A percentile compares a stretch with the other conserved stretches of the same genome.
phyloP scores from a whole-genome alignment of 768 basidiomycete genomes.

The Porpolomopsis calyptriformis region DNA sequence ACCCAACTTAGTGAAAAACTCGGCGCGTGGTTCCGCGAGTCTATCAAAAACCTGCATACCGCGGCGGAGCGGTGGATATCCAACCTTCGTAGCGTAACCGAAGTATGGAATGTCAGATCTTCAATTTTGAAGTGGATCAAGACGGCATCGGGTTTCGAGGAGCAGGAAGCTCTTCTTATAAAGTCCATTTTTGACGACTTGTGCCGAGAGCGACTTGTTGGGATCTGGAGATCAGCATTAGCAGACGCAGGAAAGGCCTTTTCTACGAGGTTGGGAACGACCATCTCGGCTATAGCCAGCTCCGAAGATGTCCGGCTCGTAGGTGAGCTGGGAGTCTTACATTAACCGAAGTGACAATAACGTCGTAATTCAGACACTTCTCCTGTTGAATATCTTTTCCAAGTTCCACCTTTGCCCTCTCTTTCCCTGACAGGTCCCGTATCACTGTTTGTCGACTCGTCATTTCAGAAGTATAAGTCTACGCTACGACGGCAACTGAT shows the following conservation, averaged over 20 bases:
- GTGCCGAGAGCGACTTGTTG: conserved; percentile 41
- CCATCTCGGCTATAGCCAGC: conserved; percentile 25
- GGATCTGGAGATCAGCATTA: conserved; percentile 49
- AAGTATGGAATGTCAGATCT: conserved; percentile 62
- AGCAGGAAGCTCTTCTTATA: conserved; percentile 36
- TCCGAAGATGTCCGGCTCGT: conserved; percentile 19
- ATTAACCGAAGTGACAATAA: background rate
- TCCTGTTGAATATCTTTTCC: conserved; percentile 49
- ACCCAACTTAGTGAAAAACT: conserved; percentile 37
- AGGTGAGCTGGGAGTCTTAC: conserved; percentile 12
- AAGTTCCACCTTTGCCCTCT: conserved; percentile 37
- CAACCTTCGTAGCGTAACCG: conserved; percentile 46
- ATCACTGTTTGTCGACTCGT: conserved; percentile 23
- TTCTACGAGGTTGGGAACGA: conserved; percentile 28
- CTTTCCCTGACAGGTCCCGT: conserved; percentile 29
- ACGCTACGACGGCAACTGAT: conserved; percentile 52
- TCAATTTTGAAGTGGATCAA: conserved; percentile 38
- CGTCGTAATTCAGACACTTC: conserved; percentile 30
- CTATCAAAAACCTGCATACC: conserved; percentile 32
- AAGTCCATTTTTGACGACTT: conserved; percentile 39
- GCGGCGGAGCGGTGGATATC: conserved; percentile 48
- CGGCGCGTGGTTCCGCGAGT: conserved; percentile 53
- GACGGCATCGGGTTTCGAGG: conserved; percentile 31
- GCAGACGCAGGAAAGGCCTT: conserved; percentile 36
- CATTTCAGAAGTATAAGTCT: conserved; percentile 54